phyloP scores from a whole-genome alignment of 257 asterid genomes.

The Jasminum sambac region DNA sequence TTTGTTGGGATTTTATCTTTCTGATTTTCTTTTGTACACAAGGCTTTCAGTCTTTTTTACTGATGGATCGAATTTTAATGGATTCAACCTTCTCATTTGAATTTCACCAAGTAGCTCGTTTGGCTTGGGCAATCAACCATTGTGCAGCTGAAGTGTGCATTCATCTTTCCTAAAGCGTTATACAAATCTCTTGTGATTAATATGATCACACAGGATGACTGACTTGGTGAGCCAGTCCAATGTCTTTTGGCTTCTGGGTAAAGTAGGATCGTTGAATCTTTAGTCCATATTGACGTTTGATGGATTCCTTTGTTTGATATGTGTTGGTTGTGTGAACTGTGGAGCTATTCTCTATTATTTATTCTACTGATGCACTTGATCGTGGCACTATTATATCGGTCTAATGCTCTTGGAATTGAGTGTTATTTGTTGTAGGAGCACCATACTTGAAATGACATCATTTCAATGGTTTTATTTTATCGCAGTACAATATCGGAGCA shows the following conservation, averaged over 20 bases:
- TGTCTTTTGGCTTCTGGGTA: background rate
- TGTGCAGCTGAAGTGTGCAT: background rate
- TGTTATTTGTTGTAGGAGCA: too few species aligned
- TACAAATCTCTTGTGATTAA: background rate
- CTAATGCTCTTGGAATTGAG: too few species aligned
- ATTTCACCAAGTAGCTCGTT: background rate
- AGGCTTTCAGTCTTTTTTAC: background rate
- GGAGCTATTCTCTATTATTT: background rate
- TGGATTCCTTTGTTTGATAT: background rate
- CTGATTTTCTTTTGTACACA: background rate
- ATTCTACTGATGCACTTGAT: background rate
- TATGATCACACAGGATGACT: background rate
- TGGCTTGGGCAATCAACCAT: too few species aligned
- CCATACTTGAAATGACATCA: too few species aligned
- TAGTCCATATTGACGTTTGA: too few species aligned
- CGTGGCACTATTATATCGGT: background rate
- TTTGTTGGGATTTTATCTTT: background rate
- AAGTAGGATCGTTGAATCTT: background rate
- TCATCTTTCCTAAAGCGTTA: background rate
- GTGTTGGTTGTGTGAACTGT: background rate
- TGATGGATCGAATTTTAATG: background rate
- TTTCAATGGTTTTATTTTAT: too few species aligned
- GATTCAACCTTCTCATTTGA: background rate
- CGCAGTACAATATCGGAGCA: too few species aligned
- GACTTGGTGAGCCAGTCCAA: background rate